Evolutionary conservation across 139 green algal species (phyloP).

Genomic region (Asterochloris erici): DNA sequence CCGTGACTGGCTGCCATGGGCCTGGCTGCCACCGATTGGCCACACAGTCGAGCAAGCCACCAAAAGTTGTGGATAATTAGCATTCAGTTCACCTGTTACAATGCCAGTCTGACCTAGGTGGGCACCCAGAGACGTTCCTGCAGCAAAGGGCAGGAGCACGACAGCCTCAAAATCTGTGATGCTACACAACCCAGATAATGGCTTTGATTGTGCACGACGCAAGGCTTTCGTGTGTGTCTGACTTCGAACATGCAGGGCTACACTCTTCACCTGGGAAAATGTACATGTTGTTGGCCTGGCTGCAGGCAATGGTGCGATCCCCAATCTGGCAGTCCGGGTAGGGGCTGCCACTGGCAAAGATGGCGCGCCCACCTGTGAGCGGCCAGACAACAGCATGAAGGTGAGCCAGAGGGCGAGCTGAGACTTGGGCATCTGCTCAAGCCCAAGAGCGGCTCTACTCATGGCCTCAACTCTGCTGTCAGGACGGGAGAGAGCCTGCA

Average conservation of each 20-base stretch:
- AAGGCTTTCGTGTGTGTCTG: neutral
- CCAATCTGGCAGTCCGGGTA: slow-evolving; percentile 47
- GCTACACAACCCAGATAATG: too few relatives aligned
- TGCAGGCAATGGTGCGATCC: slow-evolving; percentile 28
- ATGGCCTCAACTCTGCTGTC: too few relatives aligned
- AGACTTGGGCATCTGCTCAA: too few relatives aligned
- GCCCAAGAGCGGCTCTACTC: too few relatives aligned
- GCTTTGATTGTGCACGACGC: neutral
- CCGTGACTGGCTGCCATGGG: too few relatives aligned
- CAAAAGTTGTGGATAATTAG: too few relatives aligned
- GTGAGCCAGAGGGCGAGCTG: too few relatives aligned
- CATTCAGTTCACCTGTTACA: neutral
- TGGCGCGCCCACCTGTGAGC: slow-evolving; percentile 37
- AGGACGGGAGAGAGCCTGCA: too few relatives aligned
- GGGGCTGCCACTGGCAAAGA: slow-evolving; percentile 76
- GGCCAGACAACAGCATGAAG: too few relatives aligned
- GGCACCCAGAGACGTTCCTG: slow-evolving; percentile 13
- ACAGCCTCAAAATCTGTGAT: neutral
- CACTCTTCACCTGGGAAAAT: slow-evolving; percentile 53
- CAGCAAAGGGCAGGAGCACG: neutral
- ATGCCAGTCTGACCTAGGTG: slow-evolving; percentile 19
- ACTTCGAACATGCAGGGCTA: slow-evolving; percentile 19
- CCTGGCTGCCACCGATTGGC: too few relatives aligned
- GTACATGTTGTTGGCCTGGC: slow-evolving; percentile 77
- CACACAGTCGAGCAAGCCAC: too few relatives aligned